Evolutionary conservation across 805 yeast species (phyloP).

Genomic region (Naumovozyma castellii): DNA sequence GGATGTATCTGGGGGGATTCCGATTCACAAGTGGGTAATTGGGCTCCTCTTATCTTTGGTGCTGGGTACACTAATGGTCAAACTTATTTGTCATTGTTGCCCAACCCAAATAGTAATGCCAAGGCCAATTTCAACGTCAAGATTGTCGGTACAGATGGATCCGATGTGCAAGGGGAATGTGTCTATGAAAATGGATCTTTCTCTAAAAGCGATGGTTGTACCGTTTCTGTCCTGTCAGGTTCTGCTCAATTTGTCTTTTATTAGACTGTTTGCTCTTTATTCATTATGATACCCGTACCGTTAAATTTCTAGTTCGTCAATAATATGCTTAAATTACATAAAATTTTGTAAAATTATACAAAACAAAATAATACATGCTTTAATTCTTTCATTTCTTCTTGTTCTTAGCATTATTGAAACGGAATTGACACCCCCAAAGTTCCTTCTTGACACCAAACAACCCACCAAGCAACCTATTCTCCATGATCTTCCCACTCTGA

Average conservation of each 20-base stretch:
- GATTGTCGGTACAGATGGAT: constrained; percentile 64
- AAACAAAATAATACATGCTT: too few relatives aligned
- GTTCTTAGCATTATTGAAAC: constrained; percentile 7
- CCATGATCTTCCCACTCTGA: constrained; percentile 20
- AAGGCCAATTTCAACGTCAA: constrained; percentile 66
- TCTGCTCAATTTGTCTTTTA: constrained; percentile 52
- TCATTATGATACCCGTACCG: neutral
- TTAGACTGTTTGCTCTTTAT: constrained; percentile 34
- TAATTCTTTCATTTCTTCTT: too few relatives aligned
- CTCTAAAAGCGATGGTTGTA: constrained; percentile 71
- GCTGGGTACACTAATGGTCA: constrained; percentile 69
- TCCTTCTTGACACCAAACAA: constrained; percentile 26
- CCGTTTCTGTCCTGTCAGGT: constrained; percentile 55
- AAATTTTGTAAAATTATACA: neutral
- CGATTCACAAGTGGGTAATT: constrained; percentile 83
- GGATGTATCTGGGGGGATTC: constrained; percentile 91
- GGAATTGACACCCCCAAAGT: constrained; percentile 33
- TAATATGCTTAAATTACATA: too few relatives aligned
- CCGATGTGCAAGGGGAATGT: constrained; percentile 66
- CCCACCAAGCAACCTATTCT: constrained; percentile 24
- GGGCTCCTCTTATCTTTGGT: constrained; percentile 96
- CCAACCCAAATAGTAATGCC: constrained; percentile 80
- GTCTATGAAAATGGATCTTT: constrained; percentile 68
- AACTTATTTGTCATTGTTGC: constrained; percentile 82
- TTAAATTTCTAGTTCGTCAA: too few relatives aligned